Base-by-base conservation (phyloP, 1,284 basidiomycete species). In the Clitocybe nebularis region DNA sequence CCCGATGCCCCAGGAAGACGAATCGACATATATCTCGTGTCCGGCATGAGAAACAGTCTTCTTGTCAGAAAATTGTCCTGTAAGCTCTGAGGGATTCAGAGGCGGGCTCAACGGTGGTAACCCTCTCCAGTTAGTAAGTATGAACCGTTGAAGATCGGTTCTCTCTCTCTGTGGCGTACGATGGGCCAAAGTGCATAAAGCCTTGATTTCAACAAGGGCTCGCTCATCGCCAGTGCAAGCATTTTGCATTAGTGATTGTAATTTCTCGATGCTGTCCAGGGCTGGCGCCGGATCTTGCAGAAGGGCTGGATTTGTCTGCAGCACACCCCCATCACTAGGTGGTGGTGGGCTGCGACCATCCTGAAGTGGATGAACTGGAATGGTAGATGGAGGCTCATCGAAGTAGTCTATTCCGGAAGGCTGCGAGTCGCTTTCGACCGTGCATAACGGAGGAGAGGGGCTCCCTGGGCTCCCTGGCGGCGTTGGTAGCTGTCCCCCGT, bases 1-100 rank as follows among this genome's bases (percentile, higher is more conserved):
- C 0, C 71, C 69, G 0, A 72, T 63, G 1, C 71, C 69, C 54
- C 55, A 66, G 9, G 44, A 40, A 0, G 67, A 71, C 0, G 69
- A 59, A 34, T 68, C 61, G 7, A 64, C 63, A 26, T 50, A 66
- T 0, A 67, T 56, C 11, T 56, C 51, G 1, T 49, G 39, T 25
- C 28, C 23, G 1, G 34, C 32, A 10, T 34, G 21, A 14, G 23
- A 23, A 19, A 11, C 3, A 17, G 35, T 22, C 1, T 21, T 11
- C n/a, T n/a, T n/a, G n/a, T n/a, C n/a, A n/a, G n/a, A n/a, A n/a
- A n/a, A n/a, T n/a, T n/a, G n/a, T n/a, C n/a, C n/a, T 28, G 30
- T n/a, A 33, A 14, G 22, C 2, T 23, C 20, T 6, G 11, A 9
- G 10, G 26, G 8, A 5, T 21, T 39, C 14, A 28, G 25, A 22